Base-by-base conservation (phyloP, 139 green algal genomes). In the Edaphochlamys debaryana region DNA sequence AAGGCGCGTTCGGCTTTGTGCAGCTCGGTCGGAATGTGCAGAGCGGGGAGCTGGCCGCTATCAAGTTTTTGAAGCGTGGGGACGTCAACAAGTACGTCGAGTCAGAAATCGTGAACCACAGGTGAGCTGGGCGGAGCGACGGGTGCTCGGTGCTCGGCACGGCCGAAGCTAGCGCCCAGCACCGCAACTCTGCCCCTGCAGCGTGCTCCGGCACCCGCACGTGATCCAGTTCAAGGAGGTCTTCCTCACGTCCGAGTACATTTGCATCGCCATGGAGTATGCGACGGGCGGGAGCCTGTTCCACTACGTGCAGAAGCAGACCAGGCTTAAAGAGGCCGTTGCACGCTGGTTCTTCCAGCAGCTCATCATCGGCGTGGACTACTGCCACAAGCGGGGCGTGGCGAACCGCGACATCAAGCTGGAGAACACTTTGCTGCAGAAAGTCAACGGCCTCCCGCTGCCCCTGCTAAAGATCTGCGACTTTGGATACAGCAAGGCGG, bases 301-400 rank as follows among this genome's bases (percentile, higher is more conserved):
- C 85, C 92, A 98, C 79, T 95, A 97, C 52, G 96, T 99, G 22
- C 85, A 90, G 56, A 82, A 86, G 40, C 82, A 88, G 62, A 63
- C 64, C 22, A 64, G 94, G 11, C 92, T 99, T 30, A 93, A 89
- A n/a, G 96, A 99, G 87, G 94, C 92, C 32, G 96, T 99, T 70
- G 95, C 96, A 37, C 89, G 96, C n/a, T 99, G 90, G 95, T 99
- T 99, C 88, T 99, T 99, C 85, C 97, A 99, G 91, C 97, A 99
- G 91, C 91, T 99, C 17, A 94, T 99, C 22, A 93, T 97, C 30
- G 95, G 95, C 8, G 93, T 98, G 27, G 95, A 98, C 85, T 99
- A 98, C 88, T 96, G 97, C 72, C 88, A 92, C 82, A 87, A 81
- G 56, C 67, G 77, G 0, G 88, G 95, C 4, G 95, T 98, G 42